Base-by-base conservation (phyloP, 192 early-diverging fungal species). In the Coemansia sp. region DNA sequence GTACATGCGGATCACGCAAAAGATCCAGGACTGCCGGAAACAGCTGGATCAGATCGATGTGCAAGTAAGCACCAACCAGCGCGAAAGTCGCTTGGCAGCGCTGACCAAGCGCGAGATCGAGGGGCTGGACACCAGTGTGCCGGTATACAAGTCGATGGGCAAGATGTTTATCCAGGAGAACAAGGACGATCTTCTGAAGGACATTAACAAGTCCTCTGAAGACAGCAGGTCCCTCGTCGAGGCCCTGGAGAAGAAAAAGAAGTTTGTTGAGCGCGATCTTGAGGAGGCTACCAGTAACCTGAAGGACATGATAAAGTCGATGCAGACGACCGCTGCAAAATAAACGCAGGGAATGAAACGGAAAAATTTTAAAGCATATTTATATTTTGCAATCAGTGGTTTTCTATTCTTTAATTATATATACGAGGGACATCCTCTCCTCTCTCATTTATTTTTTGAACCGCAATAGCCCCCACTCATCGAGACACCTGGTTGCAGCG, bases 141-240 rank as follows among this genome's bases (percentile, higher is more conserved):
- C 81, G 0, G 40, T 78, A 26, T 83, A 83, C 70, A 78, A 71
- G 55, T 75, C 76, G 18, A 69, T 78, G 47, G 81, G 81, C 64
- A 83, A 83, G 64, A 83, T 83, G 80, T 83, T 83, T 63, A 61
- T 78, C 26, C 76, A 78, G 41, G 81, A 75, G 40, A 60, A 42
- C 59, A 74, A 76, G 58, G 68, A 61, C 22, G 62, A 41, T 6
- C 16, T 83, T 16, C 56, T 78, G 15, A 63, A 69, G 39, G 81
- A 75, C 22, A 71, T 83, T 13, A 62, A 64, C n/a, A 61, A 66
- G 63, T 59, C 61, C 42, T 62, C 73, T 0, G 46, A 54, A 0
- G 61, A 72, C 21, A 41, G 67, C 7, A 49, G 49, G 8, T 54
- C 61, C 11, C 42, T 78, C 37, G 32, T 72, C 8, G 59, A 70